A percentile compares a stretch with the other conserved stretches of the same genome.
Conservation (phyloP, 139 green algal species). For the Chlamydomonas eustigma region DNA sequence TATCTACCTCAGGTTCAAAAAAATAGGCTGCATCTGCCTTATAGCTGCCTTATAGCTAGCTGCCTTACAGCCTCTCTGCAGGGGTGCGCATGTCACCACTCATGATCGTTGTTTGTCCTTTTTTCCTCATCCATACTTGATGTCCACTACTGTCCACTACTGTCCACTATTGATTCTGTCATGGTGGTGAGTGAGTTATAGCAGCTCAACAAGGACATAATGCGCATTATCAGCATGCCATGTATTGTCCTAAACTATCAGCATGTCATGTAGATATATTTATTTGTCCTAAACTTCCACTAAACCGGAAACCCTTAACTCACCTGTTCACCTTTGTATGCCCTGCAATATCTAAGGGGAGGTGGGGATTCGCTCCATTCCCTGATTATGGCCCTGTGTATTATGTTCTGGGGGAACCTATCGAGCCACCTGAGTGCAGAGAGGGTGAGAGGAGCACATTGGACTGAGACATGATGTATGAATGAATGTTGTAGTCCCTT, state of each 20-base stretch:
- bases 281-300: not conserved
- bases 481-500: not conserved
- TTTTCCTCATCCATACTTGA: not conserved
- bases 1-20: not conserved
- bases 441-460: not conserved
- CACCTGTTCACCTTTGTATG: not conserved
- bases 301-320: not conserved
- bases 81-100: slow-evolving; percentile 47
- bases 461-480: not conserved
- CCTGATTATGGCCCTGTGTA: slow-evolving; percentile 32
- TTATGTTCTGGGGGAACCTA: slow-evolving; percentile 68
- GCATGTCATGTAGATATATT: not conserved
- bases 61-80: not conserved
- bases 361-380: not conserved
- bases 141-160: too few species aligned
- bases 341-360: not conserved
- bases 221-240: too few species aligned
- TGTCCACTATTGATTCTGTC: too few species aligned
- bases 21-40: not conserved
- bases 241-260: too few species aligned
- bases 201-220: too few species aligned
- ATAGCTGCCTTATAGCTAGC: not conserved
- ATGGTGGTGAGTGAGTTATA: too few species aligned
- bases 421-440: slow-evolving; percentile 23
- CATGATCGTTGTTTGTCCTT: not conserved